phyloP scores from a whole-genome alignment of 1,139 yeast genomes.

The Debaryomyces fabryi region DNA sequence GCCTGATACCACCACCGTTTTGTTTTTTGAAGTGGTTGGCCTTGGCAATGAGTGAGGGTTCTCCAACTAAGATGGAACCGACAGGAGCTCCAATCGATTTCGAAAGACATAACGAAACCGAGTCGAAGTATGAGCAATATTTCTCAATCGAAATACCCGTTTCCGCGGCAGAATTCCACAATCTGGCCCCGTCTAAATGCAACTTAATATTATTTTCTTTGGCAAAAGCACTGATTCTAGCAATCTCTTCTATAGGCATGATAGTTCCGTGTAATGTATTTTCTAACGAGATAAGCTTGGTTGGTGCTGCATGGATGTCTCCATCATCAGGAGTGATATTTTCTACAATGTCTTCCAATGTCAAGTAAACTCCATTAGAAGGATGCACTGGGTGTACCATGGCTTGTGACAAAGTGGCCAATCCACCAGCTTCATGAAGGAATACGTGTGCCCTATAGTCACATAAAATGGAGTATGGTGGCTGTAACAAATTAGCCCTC shows the following conservation, averaged over 20 bases:
- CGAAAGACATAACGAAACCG: conserved; percentile 86
- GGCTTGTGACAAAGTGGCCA: conserved; percentile 87
- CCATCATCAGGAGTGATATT: conserved; percentile 74
- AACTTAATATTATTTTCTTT: conserved; percentile 60
- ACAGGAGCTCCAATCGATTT: conserved; percentile 95
- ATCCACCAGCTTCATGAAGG: conserved; percentile 86
- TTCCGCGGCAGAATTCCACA: conserved; percentile 86
- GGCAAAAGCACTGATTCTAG: conserved; percentile 73
- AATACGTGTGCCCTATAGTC: conserved; percentile 86
- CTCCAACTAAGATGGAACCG: conserved; percentile 86
- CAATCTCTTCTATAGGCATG: conserved; percentile 79
- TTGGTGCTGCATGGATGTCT: conserved; percentile 88
- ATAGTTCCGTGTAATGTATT: conserved; percentile 86
- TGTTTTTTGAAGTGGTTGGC: conserved; percentile 91
- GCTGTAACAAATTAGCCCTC: conserved; percentile 76
- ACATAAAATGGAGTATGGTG: conserved; percentile 84
- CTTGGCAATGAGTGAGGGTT: conserved; percentile 57
- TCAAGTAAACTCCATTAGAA: conserved; percentile 69
- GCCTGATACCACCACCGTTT: conserved; percentile 94
- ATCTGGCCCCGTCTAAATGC: conserved; percentile 95
- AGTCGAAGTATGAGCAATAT: conserved; percentile 80
- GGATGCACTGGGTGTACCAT: conserved; percentile 89
- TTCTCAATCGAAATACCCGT: conserved; percentile 71
- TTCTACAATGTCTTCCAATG: conserved; percentile 74
- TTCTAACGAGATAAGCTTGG: conserved; percentile 81